These are phyloP conservation scores for Porodaedalea pini DNA, from an alignment of 1,284 basidiomycete genomes.

Conservation along the genomic window DNA sequence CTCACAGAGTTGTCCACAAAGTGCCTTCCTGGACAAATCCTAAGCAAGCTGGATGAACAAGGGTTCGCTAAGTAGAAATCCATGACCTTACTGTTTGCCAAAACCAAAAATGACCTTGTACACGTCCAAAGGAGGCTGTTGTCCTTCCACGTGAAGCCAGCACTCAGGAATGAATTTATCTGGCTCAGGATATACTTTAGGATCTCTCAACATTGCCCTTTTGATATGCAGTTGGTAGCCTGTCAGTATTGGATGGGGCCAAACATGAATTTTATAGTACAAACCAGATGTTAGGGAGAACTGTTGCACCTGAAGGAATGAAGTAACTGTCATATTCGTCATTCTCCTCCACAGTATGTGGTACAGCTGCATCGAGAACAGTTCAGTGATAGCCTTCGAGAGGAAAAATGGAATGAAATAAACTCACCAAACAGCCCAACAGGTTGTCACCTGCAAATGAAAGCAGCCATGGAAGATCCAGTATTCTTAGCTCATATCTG, in stretches of 20 bases:
- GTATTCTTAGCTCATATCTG: not conserved
- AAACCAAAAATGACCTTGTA: constrained; percentile 16
- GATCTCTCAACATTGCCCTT: constrained; percentile 16
- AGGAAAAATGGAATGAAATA: not conserved
- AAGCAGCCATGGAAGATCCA: not conserved
- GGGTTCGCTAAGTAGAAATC: not conserved
- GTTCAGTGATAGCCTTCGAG: not conserved
- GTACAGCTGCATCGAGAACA: constrained; percentile 2
- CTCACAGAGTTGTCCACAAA: constrained; percentile 15
- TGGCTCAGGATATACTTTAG: constrained; percentile 9
- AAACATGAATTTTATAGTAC: not conserved
- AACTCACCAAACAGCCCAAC: constrained; percentile 11
- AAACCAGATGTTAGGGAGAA: constrained; percentile 23
- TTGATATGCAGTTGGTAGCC: not conserved
- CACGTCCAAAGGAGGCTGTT: constrained; percentile 7
- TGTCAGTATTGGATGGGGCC: not conserved
- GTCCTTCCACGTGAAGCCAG: constrained; percentile 7
- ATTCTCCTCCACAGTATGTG: constrained; percentile 20
- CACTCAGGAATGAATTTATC: constrained; percentile 18
- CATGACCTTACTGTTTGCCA: constrained; percentile 7
- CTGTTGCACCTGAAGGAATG: constrained; percentile 21
- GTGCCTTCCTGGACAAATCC: constrained; percentile 17
- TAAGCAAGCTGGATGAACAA: not conserved
- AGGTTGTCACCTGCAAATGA: constrained; percentile 19
- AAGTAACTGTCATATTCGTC: constrained; percentile 22